Percentiles rank a stretch among this genome's conserved stretches.
These are phyloP conservation scores for Brachypodium distachyon DNA, from an alignment of 202 grass and related monocot species.

Conservation along the genomic window DNA sequence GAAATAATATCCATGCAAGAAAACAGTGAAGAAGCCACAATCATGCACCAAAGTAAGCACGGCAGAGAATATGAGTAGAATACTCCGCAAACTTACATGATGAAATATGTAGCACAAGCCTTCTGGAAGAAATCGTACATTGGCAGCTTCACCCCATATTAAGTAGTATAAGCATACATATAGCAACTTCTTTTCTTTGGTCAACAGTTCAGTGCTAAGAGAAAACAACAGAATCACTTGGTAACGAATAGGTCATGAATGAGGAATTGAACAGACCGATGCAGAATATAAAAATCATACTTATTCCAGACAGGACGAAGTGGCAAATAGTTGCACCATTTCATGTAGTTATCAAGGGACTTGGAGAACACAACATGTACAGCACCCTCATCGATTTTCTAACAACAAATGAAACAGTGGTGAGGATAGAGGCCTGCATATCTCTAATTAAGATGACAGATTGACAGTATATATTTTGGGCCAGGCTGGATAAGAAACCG, in stretches of 20 bases:
- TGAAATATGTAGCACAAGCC: slow-evolving; percentile 96
- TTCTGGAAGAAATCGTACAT: slow-evolving; percentile 85
- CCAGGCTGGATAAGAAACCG: neutral
- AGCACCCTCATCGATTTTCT: slow-evolving; percentile 89
- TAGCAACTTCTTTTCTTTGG: slow-evolving; percentile 87
- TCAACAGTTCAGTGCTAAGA: slow-evolving; percentile 53
- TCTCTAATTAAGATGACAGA: neutral
- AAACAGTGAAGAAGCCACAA: slow-evolving; percentile 3
- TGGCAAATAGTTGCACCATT: slow-evolving; percentile 90
- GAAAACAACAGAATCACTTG: slow-evolving; percentile 17
- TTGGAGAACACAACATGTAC: slow-evolving; percentile 70
- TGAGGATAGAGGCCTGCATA: slow-evolving; percentile 1
- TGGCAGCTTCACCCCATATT: slow-evolving; percentile 97
- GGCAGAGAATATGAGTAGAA: neutral
- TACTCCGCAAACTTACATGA: slow-evolving; percentile 60
- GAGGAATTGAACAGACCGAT: slow-evolving; percentile 6
- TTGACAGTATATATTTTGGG: neutral
- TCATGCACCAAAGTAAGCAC: neutral
- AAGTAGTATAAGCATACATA: slow-evolving; percentile 90
- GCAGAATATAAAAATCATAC: slow-evolving; percentile 36
- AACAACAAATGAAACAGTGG: slow-evolving; percentile 9
- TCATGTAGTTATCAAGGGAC: slow-evolving; percentile 94
- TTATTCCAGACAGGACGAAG: slow-evolving; percentile 57
- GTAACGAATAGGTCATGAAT: neutral
- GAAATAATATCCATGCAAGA: neutral